Evolutionary conservation across 768 basidiomycete genomes (phyloP), one percentile per base, ranked within the genome.

Genomic region (Suillus americanus): DNA sequence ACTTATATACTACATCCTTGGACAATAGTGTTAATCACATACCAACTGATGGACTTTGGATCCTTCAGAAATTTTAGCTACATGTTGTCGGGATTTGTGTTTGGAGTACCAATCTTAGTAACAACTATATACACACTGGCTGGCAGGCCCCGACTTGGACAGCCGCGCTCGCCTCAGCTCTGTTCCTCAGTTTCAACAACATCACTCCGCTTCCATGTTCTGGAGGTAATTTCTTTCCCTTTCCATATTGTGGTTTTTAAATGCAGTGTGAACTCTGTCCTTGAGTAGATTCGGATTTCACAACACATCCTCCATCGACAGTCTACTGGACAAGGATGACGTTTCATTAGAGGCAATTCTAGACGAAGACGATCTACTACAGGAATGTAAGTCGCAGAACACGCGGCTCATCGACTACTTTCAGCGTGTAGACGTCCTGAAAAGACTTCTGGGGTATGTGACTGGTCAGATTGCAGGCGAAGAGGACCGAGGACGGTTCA

Each of bases 341-440:
- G 89, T 94, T 68, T 85, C 89, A 57, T 86, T 99, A 48, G 95
- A 97, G 75, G 89, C 92, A 48, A 89, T 99, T 65, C 83, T 99
- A 62, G 94, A 95, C 79, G 94, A 97, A 78, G 90, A 94, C 73
- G 95, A 98, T 75, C 82, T 99, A 53, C 80, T 99, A 62, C 92
- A 93, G 77, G 97, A 99, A 78, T 94, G 95, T 85, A 98, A 98
- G 78, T 84, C 90, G 1, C 92, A 97, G 78, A 99, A 99, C 73
- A 90, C 90, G 46, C 82, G 92, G 64, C 86, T 97, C 59, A 91
- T 92, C 69, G 91, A 93, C 73, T 94, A 94, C 77, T 92, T 96
- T 71, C 89, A 89, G 68, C 82, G 91, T 69, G 82, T 87, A 60
- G 92, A 94, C 74, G 89, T 94, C 56, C 79, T 97, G 57, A 88